Base-by-base conservation (phyloP, 1,139 yeast species). In the Scheffersomyces titani region DNA sequence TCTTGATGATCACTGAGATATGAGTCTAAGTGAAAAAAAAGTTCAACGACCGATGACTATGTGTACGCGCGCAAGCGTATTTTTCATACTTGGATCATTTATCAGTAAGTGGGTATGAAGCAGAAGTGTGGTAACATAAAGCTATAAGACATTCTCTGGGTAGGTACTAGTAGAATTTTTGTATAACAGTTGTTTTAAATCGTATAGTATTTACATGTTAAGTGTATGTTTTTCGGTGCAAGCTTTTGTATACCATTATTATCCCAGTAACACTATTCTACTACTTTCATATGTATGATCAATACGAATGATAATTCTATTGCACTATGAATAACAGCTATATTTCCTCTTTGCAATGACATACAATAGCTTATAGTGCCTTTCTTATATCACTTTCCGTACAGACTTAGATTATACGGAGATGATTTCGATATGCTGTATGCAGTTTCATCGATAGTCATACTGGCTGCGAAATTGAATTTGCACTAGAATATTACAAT, bases 1-100 rank as follows among this genome's bases (percentile, higher is more conserved):
- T 30, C 40, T 30, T 30, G 50, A 54, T 55, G 52, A 58, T 54
- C 53, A 47, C 50, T 59, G 52, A 48, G 19, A 49, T 50, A 13
- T 44, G 53, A 51, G 50, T 47, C 53, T 44, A 24, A 51, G 18
- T 45, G 51, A 51, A 21, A 51, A 50, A 50, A 49, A 22, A 54
- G 30, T 59, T 57, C 56, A 59, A 50, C 57, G 54, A 30, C 16
- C 40, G 16, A 30, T 2, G 40, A 30, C 40, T 30, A 13, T 30
- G 40, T 30, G 40, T 30, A 30, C 40, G 40, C 40, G 40, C 40
- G 40, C 16, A 30, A 6, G 40, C 40, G 40, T 30, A 30, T 30
- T 30, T 30, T 5, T 30, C 40, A 30, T 30, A 30, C 40, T 16
- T 30, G 16, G 13, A 11, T 30, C 16, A 30, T 13, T 30, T 16